Conservation (phyloP, 2,329 filamentous ascomycete genomes). For the Fusarium citri region DNA sequence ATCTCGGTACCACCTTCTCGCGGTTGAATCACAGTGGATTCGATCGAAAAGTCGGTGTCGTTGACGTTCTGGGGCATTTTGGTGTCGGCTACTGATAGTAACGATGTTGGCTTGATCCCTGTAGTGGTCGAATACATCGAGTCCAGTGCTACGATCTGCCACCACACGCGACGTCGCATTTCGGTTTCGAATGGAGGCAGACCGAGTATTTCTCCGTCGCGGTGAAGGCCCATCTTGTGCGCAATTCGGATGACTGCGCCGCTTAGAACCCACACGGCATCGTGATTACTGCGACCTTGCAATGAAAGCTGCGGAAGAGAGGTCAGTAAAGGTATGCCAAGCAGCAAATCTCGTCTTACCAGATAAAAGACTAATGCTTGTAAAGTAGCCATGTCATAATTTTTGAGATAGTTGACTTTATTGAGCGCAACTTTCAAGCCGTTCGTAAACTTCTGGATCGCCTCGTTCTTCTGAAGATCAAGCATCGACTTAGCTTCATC, state of each 20-base stretch:
- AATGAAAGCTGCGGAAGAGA: neutral
- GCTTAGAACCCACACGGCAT: constrained; percentile 12
- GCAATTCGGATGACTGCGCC: constrained; percentile 14
- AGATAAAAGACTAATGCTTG: constrained; percentile 7
- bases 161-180: constrained; percentile 19
- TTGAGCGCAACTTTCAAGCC: constrained; percentile 7
- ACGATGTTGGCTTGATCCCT: constrained; percentile 2
- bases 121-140: constrained; percentile 15
- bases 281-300: constrained; percentile 8
- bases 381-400: constrained; percentile 2
- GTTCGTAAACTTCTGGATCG: constrained; percentile 5
- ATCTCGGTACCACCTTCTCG: constrained; percentile 12
- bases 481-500: neutral
- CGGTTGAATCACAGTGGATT: neutral
- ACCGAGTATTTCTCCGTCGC: constrained; percentile 1
- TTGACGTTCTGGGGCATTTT: constrained; percentile 4
- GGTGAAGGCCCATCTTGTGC: constrained; percentile 14
- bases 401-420: constrained; percentile 9
- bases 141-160: constrained; percentile 17
- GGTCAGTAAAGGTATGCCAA: too few species aligned
- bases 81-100: neutral
- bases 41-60: neutral
- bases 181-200: neutral
- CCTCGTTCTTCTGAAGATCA: neutral
- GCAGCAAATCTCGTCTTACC: too few species aligned